Conservation (phyloP, 169 alveolate species). For the Plasmodium cynomolgi region DNA sequence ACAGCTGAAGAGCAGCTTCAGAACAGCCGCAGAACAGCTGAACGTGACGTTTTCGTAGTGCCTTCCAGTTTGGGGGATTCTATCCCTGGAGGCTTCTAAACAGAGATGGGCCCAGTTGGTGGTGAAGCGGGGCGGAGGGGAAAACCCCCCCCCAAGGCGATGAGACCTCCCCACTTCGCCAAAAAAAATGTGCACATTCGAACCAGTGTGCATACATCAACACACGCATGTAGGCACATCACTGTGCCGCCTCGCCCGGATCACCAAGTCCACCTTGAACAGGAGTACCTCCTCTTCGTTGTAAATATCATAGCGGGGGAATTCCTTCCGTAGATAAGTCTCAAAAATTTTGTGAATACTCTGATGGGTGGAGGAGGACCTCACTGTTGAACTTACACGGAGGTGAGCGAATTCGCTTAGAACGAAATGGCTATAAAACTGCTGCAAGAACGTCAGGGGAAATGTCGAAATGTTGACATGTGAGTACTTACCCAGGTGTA, state of each 20-base stretch:
- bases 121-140: not conserved
- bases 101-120: not conserved
- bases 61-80: not conserved
- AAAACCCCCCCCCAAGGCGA: not conserved
- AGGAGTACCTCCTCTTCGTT: slow-evolving; percentile 13
- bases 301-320: not conserved
- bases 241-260: not conserved
- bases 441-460: not conserved
- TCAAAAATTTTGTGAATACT: slow-evolving; percentile 1
- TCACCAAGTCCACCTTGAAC: slow-evolving; percentile 21
- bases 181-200: not conserved
- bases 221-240: not conserved
- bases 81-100: not conserved
- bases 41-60: not conserved
- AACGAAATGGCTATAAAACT: slow-evolving; percentile 24
- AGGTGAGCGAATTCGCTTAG: not conserved
- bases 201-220: not conserved
- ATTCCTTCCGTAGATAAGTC: not conserved
- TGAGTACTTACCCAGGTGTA: not conserved
- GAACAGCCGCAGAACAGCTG: not conserved
- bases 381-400: not conserved
- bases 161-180: not conserved
- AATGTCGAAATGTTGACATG: slow-evolving; percentile 2
- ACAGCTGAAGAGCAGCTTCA: not conserved
- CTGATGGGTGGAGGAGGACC: slow-evolving; percentile 47